These are phyloP conservation scores for Pascua guehoae DNA, from an alignment of 1,284 basidiomycete species.

Conservation along the genomic window DNA sequence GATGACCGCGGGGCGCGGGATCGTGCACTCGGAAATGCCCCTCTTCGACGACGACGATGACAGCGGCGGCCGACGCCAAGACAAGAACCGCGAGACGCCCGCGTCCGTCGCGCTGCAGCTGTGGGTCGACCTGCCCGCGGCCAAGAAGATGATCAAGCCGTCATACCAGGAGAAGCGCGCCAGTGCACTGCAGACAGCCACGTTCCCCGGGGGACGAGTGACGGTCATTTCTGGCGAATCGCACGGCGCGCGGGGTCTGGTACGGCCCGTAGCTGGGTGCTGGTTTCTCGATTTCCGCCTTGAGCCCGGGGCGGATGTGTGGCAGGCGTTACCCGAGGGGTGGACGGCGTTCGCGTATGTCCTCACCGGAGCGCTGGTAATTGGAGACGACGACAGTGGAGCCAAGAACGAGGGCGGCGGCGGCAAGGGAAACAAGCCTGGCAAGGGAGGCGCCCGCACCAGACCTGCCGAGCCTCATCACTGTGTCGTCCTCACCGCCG, in stretches of 20 bases:
- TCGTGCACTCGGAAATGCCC: constrained; percentile 85
- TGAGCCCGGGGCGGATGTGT: constrained; percentile 61
- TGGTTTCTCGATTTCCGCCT: constrained; percentile 87
- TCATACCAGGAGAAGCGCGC: constrained; percentile 54
- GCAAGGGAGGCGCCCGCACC: too few species aligned
- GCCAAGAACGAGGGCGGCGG: too few species aligned
- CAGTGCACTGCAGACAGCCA: background rate
- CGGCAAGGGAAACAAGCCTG: constrained; percentile 60
- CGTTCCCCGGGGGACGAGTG: constrained; percentile 45
- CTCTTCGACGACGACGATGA: constrained; percentile 62
- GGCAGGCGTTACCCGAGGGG: constrained; percentile 76
- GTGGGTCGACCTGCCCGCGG: constrained; percentile 87
- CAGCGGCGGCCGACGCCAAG: too few species aligned
- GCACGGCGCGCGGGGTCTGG: constrained; percentile 78
- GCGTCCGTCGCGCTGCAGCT: constrained; percentile 69
- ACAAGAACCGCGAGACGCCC: background rate
- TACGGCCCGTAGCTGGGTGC: constrained; percentile 82
- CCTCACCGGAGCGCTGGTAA: constrained; percentile 59
- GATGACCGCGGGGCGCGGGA: constrained; percentile 76
- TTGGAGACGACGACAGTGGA: constrained; percentile 45
- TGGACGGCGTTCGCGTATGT: constrained; percentile 83
- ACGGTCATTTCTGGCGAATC: constrained; percentile 86
- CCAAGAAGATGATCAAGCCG: constrained; percentile 72
- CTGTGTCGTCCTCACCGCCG: constrained; percentile 60
- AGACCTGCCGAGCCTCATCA: constrained; percentile 54